phyloP scores from a whole-genome alignment of 1,139 yeast genomes.

The Candida gigantensis region DNA sequence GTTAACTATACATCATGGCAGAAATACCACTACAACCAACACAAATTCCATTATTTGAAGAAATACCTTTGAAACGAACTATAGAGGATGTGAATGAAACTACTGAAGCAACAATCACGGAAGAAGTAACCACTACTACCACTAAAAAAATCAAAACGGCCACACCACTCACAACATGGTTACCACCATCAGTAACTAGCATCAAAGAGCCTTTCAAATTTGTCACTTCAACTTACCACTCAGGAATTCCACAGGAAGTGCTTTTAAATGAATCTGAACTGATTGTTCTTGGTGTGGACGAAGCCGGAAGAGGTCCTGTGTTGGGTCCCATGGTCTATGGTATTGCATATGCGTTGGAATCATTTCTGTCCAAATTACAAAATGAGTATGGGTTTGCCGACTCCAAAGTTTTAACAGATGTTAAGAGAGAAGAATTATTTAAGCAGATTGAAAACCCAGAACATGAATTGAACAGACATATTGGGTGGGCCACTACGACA shows the following conservation, averaged over 20 bases:
- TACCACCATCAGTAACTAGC: constrained; percentile 34
- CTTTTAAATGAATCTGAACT: constrained; percentile 19
- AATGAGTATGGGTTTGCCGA: constrained; percentile 82
- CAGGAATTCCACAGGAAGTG: constrained; percentile 30
- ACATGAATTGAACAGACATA: constrained; percentile 50
- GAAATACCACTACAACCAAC: no score
- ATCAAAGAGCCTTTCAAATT: constrained; percentile 28
- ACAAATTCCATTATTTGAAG: no score
- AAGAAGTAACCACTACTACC: background rate
- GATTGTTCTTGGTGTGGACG: constrained; percentile 84
- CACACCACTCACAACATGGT: constrained; percentile 11
- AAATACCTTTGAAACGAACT: no score
- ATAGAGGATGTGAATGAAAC: no score
- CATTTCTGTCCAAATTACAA: constrained; percentile 53
- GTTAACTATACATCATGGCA: no score
- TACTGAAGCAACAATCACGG: background rate
- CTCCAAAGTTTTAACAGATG: constrained; percentile 82
- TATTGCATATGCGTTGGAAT: constrained; percentile 68
- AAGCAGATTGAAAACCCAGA: constrained; percentile 51
- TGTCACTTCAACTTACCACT: constrained; percentile 37
- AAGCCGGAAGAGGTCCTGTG: constrained; percentile 98
- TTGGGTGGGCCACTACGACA: constrained; percentile 88
- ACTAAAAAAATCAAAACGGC: background rate
- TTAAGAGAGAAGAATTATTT: constrained; percentile 63
- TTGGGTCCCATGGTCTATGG: constrained; percentile 98